These are phyloP conservation scores for Galium porrigens DNA, from an alignment of 305 asterid species.

Conservation along the genomic window DNA sequence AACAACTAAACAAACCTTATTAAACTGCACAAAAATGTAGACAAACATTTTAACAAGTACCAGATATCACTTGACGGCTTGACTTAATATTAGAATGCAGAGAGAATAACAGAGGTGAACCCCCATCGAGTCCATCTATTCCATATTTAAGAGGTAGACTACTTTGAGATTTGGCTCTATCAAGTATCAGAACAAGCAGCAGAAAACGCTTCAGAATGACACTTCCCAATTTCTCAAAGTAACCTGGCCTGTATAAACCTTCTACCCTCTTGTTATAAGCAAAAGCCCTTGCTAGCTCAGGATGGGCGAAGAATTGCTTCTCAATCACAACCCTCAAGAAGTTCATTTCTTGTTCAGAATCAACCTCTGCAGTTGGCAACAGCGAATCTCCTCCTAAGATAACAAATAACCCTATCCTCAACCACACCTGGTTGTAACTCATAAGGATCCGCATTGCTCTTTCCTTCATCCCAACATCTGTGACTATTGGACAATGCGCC, in stretches of 20 bases:
- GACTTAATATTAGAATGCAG: conserved; percentile 51
- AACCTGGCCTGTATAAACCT: conserved; percentile 94
- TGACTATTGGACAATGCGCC: conserved; percentile 77
- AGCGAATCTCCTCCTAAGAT: conserved; percentile 79
- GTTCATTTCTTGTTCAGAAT: conserved; percentile 63
- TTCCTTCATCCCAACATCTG: conserved; percentile 91
- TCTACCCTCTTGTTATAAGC: conserved; percentile 88
- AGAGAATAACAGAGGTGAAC: conserved; percentile 76
- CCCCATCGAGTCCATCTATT: conserved; percentile 93
- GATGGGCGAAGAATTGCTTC: conserved; percentile 66
- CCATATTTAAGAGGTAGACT: conserved; percentile 84
- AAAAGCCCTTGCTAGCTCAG: conserved; percentile 60
- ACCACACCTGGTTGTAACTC: conserved; percentile 80
- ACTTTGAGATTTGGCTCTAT: conserved; percentile 66
- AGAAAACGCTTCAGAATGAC: conserved; percentile 80
- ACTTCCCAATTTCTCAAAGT: conserved; percentile 80
- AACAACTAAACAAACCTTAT: conserved; percentile 17
- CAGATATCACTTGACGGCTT: conserved; percentile 63
- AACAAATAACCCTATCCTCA: conserved; percentile 66
- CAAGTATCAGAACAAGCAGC: conserved; percentile 71
- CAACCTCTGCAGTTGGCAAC: conserved; percentile 50
- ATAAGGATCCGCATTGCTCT: conserved; percentile 58
- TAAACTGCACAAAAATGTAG: conserved; percentile 12
- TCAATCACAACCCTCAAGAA: conserved; percentile 75
- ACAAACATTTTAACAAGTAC: conserved; percentile 29